Conservation (phyloP, 495 filamentous ascomycete genomes). For the Hyaloscypha variabilis region DNA sequence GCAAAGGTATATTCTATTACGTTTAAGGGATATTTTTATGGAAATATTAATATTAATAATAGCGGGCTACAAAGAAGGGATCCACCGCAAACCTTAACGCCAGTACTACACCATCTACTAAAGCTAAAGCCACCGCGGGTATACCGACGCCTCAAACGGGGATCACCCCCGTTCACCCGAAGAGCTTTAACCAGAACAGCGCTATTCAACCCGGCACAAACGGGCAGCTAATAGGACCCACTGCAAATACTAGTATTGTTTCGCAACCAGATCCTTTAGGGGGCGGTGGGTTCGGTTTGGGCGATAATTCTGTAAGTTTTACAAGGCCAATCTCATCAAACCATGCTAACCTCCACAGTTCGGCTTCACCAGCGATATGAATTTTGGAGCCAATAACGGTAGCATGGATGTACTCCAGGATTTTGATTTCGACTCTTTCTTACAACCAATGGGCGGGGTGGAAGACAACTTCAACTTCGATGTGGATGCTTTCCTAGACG, state of each 20-base stretch:
- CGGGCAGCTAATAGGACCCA: constrained; percentile 44
- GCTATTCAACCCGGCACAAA: constrained; percentile 47
- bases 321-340: neutral
- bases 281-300: constrained; percentile 28
- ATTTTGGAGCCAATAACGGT: constrained; percentile 54
- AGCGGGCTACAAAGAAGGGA: constrained; percentile 73
- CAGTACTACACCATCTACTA: constrained; percentile 75
- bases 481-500: constrained; percentile 43
- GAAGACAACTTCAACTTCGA: constrained; percentile 48
- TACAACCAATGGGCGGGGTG: constrained; percentile 55
- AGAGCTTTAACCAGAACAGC: constrained; percentile 61
- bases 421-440: constrained; percentile 96
- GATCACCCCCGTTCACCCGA: constrained; percentile 74
- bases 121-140: constrained; percentile 68
- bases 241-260: constrained; percentile 48
- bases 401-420: constrained; percentile 77
- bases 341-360: constrained; percentile 18
- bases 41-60: constrained; percentile 38
- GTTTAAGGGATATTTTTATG: constrained; percentile 32
- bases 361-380: constrained; percentile 39
- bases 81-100: constrained; percentile 52
- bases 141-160: constrained; percentile 83
- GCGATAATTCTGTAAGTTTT: constrained; percentile 26
- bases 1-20: constrained; percentile 69
- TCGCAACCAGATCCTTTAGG: constrained; percentile 46